phyloP scores from a whole-genome alignment of 2,329 filamentous ascomycete genomes.

The Stagonosporopsis tanaceti region DNA sequence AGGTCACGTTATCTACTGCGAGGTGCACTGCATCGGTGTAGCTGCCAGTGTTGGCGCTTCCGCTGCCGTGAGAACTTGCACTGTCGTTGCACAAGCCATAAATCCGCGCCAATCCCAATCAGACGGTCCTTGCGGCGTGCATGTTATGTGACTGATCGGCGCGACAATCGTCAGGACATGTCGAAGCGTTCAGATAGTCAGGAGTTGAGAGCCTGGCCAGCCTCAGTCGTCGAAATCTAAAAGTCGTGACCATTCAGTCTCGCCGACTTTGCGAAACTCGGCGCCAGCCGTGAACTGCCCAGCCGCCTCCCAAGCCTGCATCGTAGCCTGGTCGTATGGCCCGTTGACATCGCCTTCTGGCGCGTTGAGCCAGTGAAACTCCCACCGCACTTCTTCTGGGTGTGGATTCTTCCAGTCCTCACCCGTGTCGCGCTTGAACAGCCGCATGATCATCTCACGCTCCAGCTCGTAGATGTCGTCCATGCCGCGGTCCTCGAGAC shows the following conservation, averaged over 20 bases:
- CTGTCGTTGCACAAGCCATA: slow-evolving; percentile 13
- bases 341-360: slow-evolving; percentile 83
- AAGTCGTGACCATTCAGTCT: slow-evolving; percentile 53
- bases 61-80: slow-evolving; percentile 12
- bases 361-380: slow-evolving; percentile 91
- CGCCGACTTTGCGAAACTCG: slow-evolving; percentile 59
- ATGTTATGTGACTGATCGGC: slow-evolving; percentile 1
- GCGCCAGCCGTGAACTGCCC: slow-evolving; percentile 94
- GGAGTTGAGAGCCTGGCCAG: neutral
- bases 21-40: slow-evolving; percentile 10
- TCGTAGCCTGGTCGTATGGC: slow-evolving; percentile 83
- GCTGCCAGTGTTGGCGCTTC: slow-evolving; percentile 20
- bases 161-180: neutral
- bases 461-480: slow-evolving; percentile 92
- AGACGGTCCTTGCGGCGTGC: neutral
- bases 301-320: slow-evolving; percentile 89
- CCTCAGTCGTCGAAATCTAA: slow-evolving; percentile 42
- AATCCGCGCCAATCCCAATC: neutral
- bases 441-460: slow-evolving; percentile 80
- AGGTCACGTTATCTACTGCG: slow-evolving; percentile 39
- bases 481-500: slow-evolving; percentile 81
- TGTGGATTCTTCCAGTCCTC: slow-evolving; percentile 77
- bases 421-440: slow-evolving; percentile 84
- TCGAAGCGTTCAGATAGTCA: neutral
- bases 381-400: slow-evolving; percentile 69